Conservation (phyloP, 305 asterid genomes). For the Stenogyne calaminthoides region DNA sequence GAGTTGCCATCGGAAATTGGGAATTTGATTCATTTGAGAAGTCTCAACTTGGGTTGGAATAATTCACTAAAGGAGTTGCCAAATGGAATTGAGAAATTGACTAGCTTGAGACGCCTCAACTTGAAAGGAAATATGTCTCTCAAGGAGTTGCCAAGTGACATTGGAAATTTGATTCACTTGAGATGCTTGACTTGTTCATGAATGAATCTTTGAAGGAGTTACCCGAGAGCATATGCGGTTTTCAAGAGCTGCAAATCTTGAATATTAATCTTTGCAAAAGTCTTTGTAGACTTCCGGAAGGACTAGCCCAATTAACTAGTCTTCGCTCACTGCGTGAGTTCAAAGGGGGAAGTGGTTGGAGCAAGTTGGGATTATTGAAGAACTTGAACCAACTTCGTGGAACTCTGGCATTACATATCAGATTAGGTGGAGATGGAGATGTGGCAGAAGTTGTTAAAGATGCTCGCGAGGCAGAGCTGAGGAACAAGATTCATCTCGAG, state of each 20-base stretch:
- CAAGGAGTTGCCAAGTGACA: not conserved
- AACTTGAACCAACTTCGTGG: not conserved
- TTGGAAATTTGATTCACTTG: slow-evolving; percentile 24
- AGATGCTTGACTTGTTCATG: not conserved
- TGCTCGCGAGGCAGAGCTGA: too few relatives aligned
- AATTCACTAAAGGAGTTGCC: not conserved
- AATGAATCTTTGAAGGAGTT: not conserved
- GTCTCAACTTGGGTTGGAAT: not conserved
- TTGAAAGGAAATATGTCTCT: not conserved
- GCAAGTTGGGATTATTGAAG: slow-evolving; percentile 2
- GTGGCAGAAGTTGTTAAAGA: too few relatives aligned
- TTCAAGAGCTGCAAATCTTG: not conserved
- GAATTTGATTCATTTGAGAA: slow-evolving; percentile 1
- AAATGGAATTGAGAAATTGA: not conserved
- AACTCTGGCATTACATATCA: not conserved
- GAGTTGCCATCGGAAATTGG: not conserved
- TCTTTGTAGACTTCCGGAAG: not conserved
- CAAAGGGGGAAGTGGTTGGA: not conserved
- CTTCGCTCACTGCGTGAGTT: not conserved
- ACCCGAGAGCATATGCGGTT: not conserved
- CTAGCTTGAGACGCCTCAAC: not conserved
- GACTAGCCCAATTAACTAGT: not conserved
- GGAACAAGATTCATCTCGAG: too few relatives aligned
- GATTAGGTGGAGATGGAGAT: too few relatives aligned
- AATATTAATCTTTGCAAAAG: not conserved